Base-by-base conservation (phyloP, 176 grass and related monocot genomes). In the Pontederia crassipes region DNA sequence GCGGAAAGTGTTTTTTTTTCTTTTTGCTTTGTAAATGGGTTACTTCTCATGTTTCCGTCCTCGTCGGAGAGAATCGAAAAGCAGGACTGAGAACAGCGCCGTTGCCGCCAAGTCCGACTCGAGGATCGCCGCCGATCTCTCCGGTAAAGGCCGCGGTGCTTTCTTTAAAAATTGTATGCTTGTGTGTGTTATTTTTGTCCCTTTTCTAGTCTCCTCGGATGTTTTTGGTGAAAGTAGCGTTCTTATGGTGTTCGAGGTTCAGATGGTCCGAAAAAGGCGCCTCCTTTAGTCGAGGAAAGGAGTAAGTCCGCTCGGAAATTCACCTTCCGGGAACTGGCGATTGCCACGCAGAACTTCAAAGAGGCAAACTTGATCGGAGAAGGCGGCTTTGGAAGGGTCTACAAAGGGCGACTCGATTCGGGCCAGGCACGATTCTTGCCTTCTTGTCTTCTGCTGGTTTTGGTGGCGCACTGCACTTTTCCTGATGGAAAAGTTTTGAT, bases 361-460 rank as follows among this genome's bases (percentile, higher is more conserved):
- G 52, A 46, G 32, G 16, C 52, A 28, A 57, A 69, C 56, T 56
- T 69, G 35, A 57, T 69, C 53, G 66, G 66, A 45, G 66, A 69
- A 20, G 66, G 66, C n/a, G 66, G 66, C 15, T 69, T 69, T n/a
- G 66, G 66, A 46, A 69, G 15, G 35, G 66, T 69, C 15, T 69
- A 46, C 66, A 69, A 69, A 69, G 53, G 66, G 32, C 29, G 28
- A 3, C 29, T 57, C 15, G 66, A 69, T 56, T 69, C 32, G 0
- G 53, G 27, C 52, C 52, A 57, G 66, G 66, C 51, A 69, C 55
- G 66, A 35, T 35, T 35, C 4, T 4, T 35, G 49, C 8, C n/a
- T 1, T 48, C n/a, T 47, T 24, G 40, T 11, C 4, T n/a, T 46
- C 14, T 17, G 3, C 11, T 8, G 56, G 2, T 62, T 45, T 35